A percentile compares a stretch with the other conserved stretches of the same genome.
Conservation (phyloP, 805 yeast genomes). For the Barnettozyma californica region DNA sequence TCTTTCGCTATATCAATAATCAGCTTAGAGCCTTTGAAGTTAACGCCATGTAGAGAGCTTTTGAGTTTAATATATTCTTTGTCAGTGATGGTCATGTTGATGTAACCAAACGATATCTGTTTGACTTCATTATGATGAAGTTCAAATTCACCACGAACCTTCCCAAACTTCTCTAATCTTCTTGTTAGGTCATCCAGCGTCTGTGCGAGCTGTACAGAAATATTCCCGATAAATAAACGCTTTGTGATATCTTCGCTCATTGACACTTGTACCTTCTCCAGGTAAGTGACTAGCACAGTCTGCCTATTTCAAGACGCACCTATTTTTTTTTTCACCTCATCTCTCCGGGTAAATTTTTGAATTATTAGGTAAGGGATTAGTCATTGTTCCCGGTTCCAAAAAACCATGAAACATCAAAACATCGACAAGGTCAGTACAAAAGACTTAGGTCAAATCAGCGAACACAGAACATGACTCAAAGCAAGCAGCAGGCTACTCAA, state of each 20-base stretch:
- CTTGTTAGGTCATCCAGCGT: constrained; percentile 40
- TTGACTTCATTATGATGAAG: constrained; percentile 45
- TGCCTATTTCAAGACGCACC: too few species aligned
- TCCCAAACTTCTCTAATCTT: constrained; percentile 64
- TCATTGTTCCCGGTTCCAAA: background rate
- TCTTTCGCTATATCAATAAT: constrained; percentile 60
- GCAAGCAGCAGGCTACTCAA: constrained; percentile 1
- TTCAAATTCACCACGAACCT: constrained; percentile 42
- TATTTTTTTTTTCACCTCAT: constrained; percentile 3
- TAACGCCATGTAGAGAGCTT: constrained; percentile 59
- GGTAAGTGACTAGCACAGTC: too few species aligned
- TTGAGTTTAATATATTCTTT: constrained; percentile 45
- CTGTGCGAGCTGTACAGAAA: constrained; percentile 48
- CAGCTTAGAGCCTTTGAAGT: constrained; percentile 68
- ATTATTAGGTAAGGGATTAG: background rate
- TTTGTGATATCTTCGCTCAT: constrained; percentile 7
- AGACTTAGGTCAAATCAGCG: background rate
- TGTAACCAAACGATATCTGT: constrained; percentile 49
- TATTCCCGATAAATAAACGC: constrained; percentile 63
- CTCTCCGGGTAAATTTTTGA: constrained; percentile 10
- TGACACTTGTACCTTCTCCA: background rate
- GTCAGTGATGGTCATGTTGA: constrained; percentile 50
- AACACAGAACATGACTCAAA: background rate
- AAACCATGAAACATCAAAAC: background rate
- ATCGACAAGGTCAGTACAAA: background rate